These are phyloP conservation scores for Cyberlindnera lachancei DNA, from an alignment of 805 yeast species.

Conservation along the genomic window DNA sequence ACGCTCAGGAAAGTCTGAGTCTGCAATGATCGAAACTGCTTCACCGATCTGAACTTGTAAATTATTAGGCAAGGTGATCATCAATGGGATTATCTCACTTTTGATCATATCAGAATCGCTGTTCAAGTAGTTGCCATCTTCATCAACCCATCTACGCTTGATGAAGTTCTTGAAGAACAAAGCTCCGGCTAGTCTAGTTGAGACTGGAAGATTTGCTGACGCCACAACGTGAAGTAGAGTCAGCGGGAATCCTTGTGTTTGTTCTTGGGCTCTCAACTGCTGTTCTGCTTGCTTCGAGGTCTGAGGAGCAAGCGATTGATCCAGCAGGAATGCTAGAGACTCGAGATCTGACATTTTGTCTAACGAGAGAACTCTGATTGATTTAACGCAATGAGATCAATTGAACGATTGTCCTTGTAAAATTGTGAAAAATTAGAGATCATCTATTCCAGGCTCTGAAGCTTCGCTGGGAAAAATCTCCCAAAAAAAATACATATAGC, in stretches of 20 bases:
- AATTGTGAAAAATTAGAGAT: no score
- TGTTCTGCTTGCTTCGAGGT: slow-evolving; percentile 63
- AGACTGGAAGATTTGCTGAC: slow-evolving; percentile 38
- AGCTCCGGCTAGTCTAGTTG: slow-evolving; percentile 80
- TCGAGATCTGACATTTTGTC: slow-evolving; percentile 34
- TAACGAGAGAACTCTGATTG: slow-evolving; percentile 2
- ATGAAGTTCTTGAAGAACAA: slow-evolving; percentile 84
- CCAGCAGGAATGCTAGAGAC: slow-evolving; percentile 45
- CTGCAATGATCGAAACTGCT: slow-evolving; percentile 87
- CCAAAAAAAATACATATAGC: slow-evolving; percentile 1
- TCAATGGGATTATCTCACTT: slow-evolving; percentile 69
- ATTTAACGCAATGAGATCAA: not conserved
- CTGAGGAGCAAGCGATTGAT: slow-evolving; percentile 57
- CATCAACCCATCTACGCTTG: slow-evolving; percentile 83
- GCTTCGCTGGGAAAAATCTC: no score
- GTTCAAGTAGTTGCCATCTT: slow-evolving; percentile 71
- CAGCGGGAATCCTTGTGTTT: slow-evolving; percentile 66
- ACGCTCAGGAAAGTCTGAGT: slow-evolving; percentile 86
- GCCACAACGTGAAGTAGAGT: slow-evolving; percentile 74
- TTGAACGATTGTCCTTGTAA: no score
- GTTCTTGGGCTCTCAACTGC: slow-evolving; percentile 54
- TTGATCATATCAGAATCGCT: slow-evolving; percentile 69
- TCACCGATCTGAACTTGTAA: slow-evolving; percentile 94
- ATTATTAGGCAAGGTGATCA: slow-evolving; percentile 74
- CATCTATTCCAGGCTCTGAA: no score